A percentile compares a stretch with the other conserved stretches of the same genome.
phyloP scores from a whole-genome alignment of 2,329 filamentous ascomycete genomes.

The Fusarium burgessii region DNA sequence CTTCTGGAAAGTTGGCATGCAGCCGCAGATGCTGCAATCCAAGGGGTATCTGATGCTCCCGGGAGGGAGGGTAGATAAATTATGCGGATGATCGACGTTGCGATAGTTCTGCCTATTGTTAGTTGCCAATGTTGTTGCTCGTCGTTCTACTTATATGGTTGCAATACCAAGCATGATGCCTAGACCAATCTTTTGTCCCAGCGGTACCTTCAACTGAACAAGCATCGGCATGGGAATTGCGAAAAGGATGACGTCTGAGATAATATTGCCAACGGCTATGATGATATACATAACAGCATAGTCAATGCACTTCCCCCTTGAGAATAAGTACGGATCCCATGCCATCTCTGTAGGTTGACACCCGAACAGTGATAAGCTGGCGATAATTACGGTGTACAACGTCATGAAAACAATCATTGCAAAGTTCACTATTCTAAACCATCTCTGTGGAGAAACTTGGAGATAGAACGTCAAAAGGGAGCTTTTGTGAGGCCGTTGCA shows the following conservation, averaged over 20 bases:
- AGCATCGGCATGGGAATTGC: constrained; percentile 59
- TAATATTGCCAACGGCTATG: constrained; percentile 60
- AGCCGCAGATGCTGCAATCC: constrained; percentile 55
- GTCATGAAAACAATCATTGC: constrained; percentile 45
- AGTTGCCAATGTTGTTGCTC: accelerated
- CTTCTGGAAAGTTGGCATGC: constrained; percentile 56
- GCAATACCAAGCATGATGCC: constrained; percentile 58
- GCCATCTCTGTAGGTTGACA: constrained; percentile 34
- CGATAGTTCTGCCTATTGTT: constrained; percentile 44
- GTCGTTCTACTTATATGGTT: constrained; percentile 33
- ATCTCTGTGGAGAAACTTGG: constrained; percentile 49
- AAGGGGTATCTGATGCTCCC: no score
- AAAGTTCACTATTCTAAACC: constrained; percentile 47
- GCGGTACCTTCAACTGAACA: constrained; percentile 56
- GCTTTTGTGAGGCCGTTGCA: constrained; percentile 52
- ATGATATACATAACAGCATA: constrained; percentile 60
- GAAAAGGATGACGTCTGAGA: constrained; percentile 61
- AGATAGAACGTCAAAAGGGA: constrained; percentile 53
- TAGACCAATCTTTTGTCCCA: constrained; percentile 59
- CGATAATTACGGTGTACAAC: constrained; percentile 45
- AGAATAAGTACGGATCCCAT: constrained; percentile 42
- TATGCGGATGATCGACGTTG: constrained; percentile 49
- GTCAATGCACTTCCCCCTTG: constrained; percentile 54
- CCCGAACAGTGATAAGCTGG: constrained; percentile 34
- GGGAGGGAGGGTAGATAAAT: no score